Conservation (phyloP, 805 yeast species). For the Pichia nanzhaoensis region DNA sequence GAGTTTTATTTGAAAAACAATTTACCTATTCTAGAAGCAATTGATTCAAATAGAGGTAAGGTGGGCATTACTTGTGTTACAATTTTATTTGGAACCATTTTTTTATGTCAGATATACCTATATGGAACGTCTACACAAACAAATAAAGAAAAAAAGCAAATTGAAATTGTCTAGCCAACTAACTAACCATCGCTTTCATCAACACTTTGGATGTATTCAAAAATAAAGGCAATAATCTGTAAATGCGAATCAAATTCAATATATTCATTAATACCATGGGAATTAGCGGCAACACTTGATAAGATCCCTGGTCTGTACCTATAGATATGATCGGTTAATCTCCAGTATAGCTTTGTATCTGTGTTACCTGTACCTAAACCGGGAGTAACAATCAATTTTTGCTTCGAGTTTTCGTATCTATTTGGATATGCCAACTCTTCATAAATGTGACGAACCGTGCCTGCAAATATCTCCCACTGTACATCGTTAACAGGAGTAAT, state of each 20-base stretch:
- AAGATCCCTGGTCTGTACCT: constrained; percentile 47
- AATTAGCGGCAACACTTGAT: constrained; percentile 34
- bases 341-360: constrained; percentile 62
- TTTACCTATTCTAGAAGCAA: constrained; percentile 17
- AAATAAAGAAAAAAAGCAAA: background rate
- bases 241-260: constrained; percentile 50
- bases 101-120: constrained; percentile 23
- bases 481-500: constrained; percentile 52
- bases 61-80: constrained; percentile 36
- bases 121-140: constrained; percentile 15
- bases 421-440: constrained; percentile 38
- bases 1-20: constrained; percentile 37
- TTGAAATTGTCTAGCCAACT: background rate
- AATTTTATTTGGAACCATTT: constrained; percentile 25
- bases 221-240: constrained; percentile 48
- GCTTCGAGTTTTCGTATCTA: constrained; percentile 17
- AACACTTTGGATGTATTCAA: constrained; percentile 43
- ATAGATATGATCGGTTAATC: constrained; percentile 50
- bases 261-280: constrained; percentile 64
- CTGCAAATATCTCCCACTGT: constrained; percentile 38
- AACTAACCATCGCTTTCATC: constrained; percentile 21
- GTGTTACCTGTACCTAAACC: constrained; percentile 63
- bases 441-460: constrained; percentile 39
- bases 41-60: constrained; percentile 39
- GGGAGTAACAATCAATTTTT: constrained; percentile 43